phyloP scores from a whole-genome alignment of 495 filamentous ascomycete genomes.

The Evansstolkia leycettana region DNA sequence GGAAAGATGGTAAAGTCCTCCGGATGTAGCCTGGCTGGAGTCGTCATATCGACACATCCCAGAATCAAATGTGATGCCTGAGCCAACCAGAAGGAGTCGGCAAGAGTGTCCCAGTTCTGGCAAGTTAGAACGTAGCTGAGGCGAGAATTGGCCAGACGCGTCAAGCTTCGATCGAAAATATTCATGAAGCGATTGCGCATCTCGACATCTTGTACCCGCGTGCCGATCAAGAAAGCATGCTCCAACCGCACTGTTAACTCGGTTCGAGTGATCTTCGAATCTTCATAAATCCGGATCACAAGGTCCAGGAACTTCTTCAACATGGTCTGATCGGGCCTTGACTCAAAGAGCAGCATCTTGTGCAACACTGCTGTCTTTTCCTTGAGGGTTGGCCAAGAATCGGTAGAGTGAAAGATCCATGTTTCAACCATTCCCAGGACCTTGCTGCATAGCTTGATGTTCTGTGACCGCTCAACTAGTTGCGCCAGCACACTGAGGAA shows the following conservation, averaged over 20 bases:
- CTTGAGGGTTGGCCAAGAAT: constrained; percentile 90
- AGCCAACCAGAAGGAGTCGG: constrained; percentile 90
- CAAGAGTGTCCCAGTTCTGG: constrained; percentile 96
- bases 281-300: constrained; percentile 95
- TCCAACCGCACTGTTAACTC: constrained; percentile 95
- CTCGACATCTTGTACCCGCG: constrained; percentile 84
- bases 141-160: constrained; percentile 72
- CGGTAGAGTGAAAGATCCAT: constrained; percentile 90
- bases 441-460: constrained; percentile 73
- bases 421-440: constrained; percentile 87
- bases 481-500: constrained; percentile 91
- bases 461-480: constrained; percentile 85
- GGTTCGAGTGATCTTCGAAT: constrained; percentile 84
- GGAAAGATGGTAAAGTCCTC: constrained; percentile 75
- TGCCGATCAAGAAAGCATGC: constrained; percentile 94
- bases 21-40: constrained; percentile 56
- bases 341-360: constrained; percentile 95
- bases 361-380: constrained; percentile 94
- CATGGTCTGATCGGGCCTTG: constrained; percentile 66
- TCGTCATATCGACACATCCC: constrained; percentile 78
- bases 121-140: constrained; percentile 76
- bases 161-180: constrained; percentile 87
- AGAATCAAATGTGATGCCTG: constrained; percentile 88
- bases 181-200: constrained; percentile 94
- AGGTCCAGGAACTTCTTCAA: constrained; percentile 87